These are phyloP conservation scores for Fusarium torulosum DNA, from an alignment of 2,329 filamentous ascomycete species.

Conservation along the genomic window DNA sequence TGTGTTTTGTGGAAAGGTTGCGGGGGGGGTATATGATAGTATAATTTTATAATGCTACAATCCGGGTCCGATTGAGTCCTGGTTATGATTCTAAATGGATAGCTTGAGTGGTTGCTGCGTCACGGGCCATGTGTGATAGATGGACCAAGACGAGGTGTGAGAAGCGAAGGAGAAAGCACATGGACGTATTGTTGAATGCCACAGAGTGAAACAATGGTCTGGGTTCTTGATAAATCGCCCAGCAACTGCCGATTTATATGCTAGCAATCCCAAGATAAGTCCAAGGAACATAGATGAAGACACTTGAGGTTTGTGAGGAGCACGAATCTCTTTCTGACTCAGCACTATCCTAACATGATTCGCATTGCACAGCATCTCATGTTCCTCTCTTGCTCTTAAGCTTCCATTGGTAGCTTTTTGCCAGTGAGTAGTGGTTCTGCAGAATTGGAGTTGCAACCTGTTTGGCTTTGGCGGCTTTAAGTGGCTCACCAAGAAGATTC, in stretches of 20 bases:
- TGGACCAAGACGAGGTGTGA: background rate
- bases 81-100: constrained; percentile 44
- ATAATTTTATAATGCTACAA: constrained; percentile 47
- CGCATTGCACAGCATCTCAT: background rate
- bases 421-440: constrained; percentile 39
- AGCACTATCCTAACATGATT: background rate
- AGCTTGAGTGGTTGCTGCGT: background rate
- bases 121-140: background rate
- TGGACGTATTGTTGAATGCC: too few relatives aligned
- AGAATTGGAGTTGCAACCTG: constrained; percentile 35
- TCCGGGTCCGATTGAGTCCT: constrained; percentile 40
- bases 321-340: background rate
- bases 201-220: too few relatives aligned
- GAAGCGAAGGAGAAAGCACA: background rate
- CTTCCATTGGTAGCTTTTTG: constrained; percentile 44
- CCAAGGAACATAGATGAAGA: background rate
- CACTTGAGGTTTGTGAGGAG: background rate
- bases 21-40: constrained; percentile 40
- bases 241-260: too few relatives aligned
- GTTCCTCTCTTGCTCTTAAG: constrained; percentile 19
- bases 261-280: too few relatives aligned
- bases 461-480: constrained; percentile 38
- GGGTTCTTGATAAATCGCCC: too few relatives aligned
- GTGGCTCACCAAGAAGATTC: constrained; percentile 45
- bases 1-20: constrained; percentile 14